Percentiles rank a stretch among this genome's conserved stretches.
Conservation (phyloP, 148 eudicot genomes). For the Rhododendron kiyosumense region DNA sequence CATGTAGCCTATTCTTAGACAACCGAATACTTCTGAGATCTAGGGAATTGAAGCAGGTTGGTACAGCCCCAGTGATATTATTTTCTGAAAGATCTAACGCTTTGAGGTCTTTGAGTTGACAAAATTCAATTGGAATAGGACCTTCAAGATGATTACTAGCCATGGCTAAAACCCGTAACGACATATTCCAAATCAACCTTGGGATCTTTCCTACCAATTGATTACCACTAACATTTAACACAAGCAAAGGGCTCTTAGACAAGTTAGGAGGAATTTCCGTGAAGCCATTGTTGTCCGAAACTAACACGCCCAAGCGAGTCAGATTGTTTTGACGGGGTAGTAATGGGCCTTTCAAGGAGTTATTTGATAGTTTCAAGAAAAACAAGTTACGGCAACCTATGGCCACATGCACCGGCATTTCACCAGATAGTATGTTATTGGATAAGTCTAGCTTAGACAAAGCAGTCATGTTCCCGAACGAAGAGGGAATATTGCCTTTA, state of each 20-base stretch:
- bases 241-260: background rate
- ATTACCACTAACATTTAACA: background rate
- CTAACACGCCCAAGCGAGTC: background rate
- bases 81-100: no score
- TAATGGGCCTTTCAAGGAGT: background rate
- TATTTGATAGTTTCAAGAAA: background rate
- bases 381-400: background rate
- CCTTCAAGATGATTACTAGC: background rate
- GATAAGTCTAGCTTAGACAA: background rate
- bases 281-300: background rate
- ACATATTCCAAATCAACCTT: background rate
- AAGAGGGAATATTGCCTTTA: conserved; percentile 8
- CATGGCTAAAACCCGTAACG: background rate
- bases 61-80: background rate
- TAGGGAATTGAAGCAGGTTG: background rate
- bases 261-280: background rate
- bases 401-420: conserved; percentile 4
- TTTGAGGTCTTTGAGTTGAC: background rate
- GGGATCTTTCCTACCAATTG: no score
- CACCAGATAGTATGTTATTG: background rate
- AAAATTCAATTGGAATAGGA: background rate
- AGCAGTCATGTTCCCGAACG: background rate
- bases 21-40: background rate
- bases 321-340: background rate
- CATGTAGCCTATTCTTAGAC: background rate